A percentile compares a stretch with the other conserved stretches of the same genome.
These are phyloP conservation scores for Xylaria sp. DNA, from an alignment of 2,329 filamentous ascomycete species.

Conservation along the genomic window DNA sequence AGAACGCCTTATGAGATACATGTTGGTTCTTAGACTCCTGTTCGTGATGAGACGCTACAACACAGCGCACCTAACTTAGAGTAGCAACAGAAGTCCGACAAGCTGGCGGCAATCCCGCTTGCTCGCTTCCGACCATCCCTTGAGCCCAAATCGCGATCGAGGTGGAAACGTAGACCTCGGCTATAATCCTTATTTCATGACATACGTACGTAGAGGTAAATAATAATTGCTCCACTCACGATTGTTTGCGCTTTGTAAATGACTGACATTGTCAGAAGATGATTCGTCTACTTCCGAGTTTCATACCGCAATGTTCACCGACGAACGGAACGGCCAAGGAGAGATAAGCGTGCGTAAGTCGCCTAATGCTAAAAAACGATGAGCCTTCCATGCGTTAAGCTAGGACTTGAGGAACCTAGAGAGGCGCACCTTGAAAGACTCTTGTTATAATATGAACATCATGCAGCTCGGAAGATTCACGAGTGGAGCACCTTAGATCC, in stretches of 20 bases:
- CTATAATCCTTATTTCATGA: not conserved
- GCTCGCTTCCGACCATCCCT: not conserved
- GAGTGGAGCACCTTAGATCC: no score
- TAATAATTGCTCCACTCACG: not conserved
- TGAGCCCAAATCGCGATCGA: not conserved
- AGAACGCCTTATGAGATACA: not conserved
- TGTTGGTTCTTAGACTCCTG: not conserved
- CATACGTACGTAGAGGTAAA: not conserved
- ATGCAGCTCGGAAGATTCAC: no score
- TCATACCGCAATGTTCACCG: not conserved
- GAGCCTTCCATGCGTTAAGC: no score
- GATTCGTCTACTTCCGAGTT: not conserved
- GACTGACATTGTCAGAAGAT: not conserved
- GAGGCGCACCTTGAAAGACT: no score
- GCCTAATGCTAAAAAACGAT: no score
- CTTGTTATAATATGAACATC: no score
- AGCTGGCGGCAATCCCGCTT: not conserved
- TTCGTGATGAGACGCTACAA: constrained; percentile 3
- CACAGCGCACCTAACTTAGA: not conserved
- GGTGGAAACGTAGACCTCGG: not conserved
- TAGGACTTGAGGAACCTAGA: no score
- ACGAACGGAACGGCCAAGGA: no score
- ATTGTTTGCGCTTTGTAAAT: not conserved
- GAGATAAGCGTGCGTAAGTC: no score
- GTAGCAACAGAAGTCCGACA: not conserved